phyloP scores from a whole-genome alignment of 2,329 filamentous ascomycete genomes.

The Alternaria incomplexa region DNA sequence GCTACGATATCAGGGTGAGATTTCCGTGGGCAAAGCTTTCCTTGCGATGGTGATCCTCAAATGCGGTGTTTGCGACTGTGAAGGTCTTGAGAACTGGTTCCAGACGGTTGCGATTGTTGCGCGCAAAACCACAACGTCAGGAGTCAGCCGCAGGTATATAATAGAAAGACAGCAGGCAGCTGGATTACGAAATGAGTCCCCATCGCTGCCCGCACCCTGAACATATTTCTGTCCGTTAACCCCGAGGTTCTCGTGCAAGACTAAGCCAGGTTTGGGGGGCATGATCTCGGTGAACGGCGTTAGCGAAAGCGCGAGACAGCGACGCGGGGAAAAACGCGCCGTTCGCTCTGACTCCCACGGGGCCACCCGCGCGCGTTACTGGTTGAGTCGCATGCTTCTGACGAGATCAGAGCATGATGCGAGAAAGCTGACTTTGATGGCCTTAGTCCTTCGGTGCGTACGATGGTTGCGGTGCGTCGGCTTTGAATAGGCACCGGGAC shows the following conservation, averaged over 20 bases:
- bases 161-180: neutral
- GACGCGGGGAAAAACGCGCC: neutral
- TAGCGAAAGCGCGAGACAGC: constrained; percentile 19
- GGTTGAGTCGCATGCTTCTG: neutral
- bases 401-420: neutral
- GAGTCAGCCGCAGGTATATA: neutral
- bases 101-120: neutral
- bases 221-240: constrained; percentile 7
- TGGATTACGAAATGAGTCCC: neutral
- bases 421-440: neutral
- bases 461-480: neutral
- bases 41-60: neutral
- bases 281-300: constrained; percentile 19
- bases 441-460: neutral
- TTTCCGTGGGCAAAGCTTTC: neutral
- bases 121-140: neutral
- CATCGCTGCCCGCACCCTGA: neutral
- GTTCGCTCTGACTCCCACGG: neutral
- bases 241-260: constrained; percentile 1
- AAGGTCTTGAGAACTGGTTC: neutral
- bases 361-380: neutral
- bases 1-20: neutral
- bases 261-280: neutral
- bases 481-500: neutral
- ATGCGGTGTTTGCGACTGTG: neutral